Percentiles rank a stretch among this genome's conserved stretches.
phyloP scores from a whole-genome alignment of 2,329 filamentous ascomycete genomes.

The Colletotrichum zoysiae region DNA sequence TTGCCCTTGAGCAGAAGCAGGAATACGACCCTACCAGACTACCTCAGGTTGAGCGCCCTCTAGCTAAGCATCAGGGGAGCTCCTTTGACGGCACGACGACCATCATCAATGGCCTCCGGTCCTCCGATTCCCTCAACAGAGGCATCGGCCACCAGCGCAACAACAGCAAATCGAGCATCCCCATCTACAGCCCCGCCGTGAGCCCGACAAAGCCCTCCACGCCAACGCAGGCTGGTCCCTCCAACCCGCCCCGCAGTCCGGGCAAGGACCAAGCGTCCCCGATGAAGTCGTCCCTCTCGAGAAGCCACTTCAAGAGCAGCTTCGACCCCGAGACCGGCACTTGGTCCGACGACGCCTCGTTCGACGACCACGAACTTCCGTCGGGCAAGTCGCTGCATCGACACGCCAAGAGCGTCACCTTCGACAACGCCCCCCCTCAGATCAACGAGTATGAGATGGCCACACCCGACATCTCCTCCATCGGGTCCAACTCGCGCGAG shows the following conservation, averaged over 20 bases:
- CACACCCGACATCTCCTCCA: constrained; percentile 93
- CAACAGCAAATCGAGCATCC: constrained; percentile 70
- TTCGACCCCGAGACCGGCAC: constrained; percentile 78
- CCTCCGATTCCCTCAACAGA: constrained; percentile 59
- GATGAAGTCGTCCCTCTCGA: constrained; percentile 88
- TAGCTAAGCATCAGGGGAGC: constrained; percentile 82
- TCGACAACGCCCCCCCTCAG: constrained; percentile 92
- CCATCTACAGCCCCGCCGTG: constrained; percentile 65
- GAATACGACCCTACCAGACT: constrained; percentile 89
- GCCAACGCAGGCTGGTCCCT: constrained; percentile 29
- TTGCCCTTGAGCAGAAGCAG: constrained; percentile 90
- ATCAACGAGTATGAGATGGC: constrained; percentile 99
- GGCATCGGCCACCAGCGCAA: constrained; percentile 61
- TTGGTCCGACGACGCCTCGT: constrained; percentile 75
- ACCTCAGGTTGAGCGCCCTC: constrained; percentile 83
- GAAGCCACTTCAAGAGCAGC: constrained; percentile 72
- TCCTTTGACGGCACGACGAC: constrained; percentile 70
- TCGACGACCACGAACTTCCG: constrained; percentile 70
- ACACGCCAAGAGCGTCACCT: constrained; percentile 96
- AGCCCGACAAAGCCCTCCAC: constrained; percentile 45
- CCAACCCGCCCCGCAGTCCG: constrained; percentile 61
- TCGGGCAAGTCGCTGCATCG: constrained; percentile 79
- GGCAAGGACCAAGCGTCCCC: constrained; percentile 83
- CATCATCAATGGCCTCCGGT: constrained; percentile 62
- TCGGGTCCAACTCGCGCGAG: constrained; percentile 89